Conservation (phyloP, 73 alveolate genomes). For the Paraurostyla sp. region DNA sequence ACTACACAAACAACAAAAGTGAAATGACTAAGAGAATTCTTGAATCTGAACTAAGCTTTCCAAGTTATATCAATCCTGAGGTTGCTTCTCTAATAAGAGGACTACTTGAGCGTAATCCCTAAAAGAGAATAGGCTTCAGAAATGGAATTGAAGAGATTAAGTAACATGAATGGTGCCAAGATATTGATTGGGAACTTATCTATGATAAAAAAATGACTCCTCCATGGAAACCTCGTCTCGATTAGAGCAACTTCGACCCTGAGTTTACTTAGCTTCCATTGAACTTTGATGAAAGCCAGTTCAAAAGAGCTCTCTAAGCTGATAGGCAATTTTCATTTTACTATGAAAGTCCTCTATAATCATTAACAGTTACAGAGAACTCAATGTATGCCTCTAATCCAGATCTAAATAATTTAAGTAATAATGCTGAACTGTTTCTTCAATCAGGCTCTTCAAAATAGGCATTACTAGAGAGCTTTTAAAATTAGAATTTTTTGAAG, state of each 20-base stretch:
- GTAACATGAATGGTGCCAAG: slow-evolving; percentile 78
- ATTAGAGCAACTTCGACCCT: slow-evolving; percentile 69
- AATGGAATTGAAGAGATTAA: slow-evolving; percentile 82
- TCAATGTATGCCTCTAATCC: slow-evolving; percentile 37
- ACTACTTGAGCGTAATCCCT: slow-evolving; percentile 71
- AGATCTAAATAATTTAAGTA: not conserved
- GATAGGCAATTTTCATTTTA: slow-evolving; percentile 49
- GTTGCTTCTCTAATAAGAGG: slow-evolving; percentile 53
- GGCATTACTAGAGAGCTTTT: not conserved
- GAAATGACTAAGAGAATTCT: slow-evolving; percentile 73
- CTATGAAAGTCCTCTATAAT: slow-evolving; percentile 39
- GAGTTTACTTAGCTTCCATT: slow-evolving; percentile 62
- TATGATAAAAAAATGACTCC: slow-evolving; percentile 70
- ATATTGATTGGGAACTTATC: slow-evolving; percentile 78
- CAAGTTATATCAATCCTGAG: slow-evolving; percentile 58
- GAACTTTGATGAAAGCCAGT: slow-evolving; percentile 40
- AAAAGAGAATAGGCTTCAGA: slow-evolving; percentile 50
- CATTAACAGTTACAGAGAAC: slow-evolving; percentile 53
- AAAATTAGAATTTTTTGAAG: not conserved
- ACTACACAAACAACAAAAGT: slow-evolving; percentile 79
- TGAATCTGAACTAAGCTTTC: slow-evolving; percentile 75
- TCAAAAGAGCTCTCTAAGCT: slow-evolving; percentile 24
- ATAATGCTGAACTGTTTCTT: not conserved
- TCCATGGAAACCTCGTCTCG: slow-evolving; percentile 74
- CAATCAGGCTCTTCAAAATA: slow-evolving; percentile 15